Evolutionary conservation across 495 filamentous ascomycete species (phyloP).

Genomic region (Chaetomidium leptoderma): DNA sequence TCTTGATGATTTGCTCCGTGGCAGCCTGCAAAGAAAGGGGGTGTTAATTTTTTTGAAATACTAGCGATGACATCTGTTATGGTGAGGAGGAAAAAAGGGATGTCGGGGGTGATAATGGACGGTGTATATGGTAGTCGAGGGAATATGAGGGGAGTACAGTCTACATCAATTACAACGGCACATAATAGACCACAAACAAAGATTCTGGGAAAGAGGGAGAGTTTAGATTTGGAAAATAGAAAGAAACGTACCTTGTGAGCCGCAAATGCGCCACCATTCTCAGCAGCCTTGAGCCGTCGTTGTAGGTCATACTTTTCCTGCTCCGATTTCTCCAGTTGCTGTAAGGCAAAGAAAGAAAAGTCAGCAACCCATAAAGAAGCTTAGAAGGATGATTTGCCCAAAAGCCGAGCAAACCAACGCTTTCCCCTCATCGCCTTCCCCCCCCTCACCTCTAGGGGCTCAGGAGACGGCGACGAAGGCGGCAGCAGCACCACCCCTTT

Average conservation of each 20-base stretch:
- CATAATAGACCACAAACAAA: background rate
- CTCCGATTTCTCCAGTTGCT: slow-evolving; percentile 51
- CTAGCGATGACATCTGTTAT: background rate
- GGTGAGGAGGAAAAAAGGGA: slow-evolving; percentile 8
- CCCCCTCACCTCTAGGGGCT: background rate
- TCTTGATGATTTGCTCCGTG: slow-evolving; percentile 60
- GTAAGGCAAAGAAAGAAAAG: no score
- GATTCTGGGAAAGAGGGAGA: no score
- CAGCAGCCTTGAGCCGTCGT: slow-evolving; percentile 43
- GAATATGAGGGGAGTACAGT: no score
- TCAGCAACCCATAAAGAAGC: no score
- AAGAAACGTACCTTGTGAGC: slow-evolving; percentile 45
- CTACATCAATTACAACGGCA: no score
- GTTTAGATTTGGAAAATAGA: slow-evolving; percentile 1
- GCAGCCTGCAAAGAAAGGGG: slow-evolving; percentile 39
- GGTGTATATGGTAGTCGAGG: no score
- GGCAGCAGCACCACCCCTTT: background rate
- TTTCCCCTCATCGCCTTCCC: background rate
- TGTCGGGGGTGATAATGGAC: no score
- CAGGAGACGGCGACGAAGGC: background rate
- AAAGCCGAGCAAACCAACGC: background rate
- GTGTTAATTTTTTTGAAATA: background rate
- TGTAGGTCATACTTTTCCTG: slow-evolving; percentile 47
- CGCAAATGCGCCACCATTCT: slow-evolving; percentile 41
- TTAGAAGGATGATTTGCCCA: background rate